Percentiles rank a stretch among this genome's conserved stretches.
These are phyloP conservation scores for Glomus cerebriforme DNA, from an alignment of 192 early-diverging fungal genomes.

Conservation along the genomic window DNA sequence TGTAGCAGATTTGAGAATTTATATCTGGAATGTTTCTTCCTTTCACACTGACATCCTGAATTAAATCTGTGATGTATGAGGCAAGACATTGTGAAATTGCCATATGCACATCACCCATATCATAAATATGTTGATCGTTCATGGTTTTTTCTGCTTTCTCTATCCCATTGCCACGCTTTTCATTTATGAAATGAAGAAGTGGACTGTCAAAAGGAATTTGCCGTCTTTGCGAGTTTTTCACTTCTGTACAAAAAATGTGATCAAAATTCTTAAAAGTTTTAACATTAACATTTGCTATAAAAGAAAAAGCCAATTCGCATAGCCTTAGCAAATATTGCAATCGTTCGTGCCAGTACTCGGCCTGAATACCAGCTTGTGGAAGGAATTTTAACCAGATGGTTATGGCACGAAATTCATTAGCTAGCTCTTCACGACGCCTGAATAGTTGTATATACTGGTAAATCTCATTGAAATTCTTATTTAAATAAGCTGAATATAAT, in stretches of 20 bases:
- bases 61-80: neutral
- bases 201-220: conserved; percentile 9
- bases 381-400: neutral
- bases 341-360: neutral
- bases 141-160: too few relatives aligned
- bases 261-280: neutral
- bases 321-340: conserved; percentile 18
- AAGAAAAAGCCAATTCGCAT: neutral
- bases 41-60: too few relatives aligned
- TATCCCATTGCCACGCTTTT: too few relatives aligned
- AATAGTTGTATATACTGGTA: neutral
- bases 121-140: neutral
- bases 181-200: neutral
- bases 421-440: neutral
- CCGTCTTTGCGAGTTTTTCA: neutral
- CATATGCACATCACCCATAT: neutral
- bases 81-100: conserved; percentile 1
- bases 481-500: conserved; percentile 14
- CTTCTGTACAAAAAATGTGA: neutral
- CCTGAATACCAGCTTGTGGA: neutral
- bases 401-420: conserved; percentile 6
- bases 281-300: neutral
- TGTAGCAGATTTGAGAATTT: neutral
- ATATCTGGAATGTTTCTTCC: conserved; percentile 6
- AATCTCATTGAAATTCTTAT: neutral